These are phyloP conservation scores for Pouteria glomerata DNA, from an alignment of 148 eudicot genomes.

Conservation along the genomic window DNA sequence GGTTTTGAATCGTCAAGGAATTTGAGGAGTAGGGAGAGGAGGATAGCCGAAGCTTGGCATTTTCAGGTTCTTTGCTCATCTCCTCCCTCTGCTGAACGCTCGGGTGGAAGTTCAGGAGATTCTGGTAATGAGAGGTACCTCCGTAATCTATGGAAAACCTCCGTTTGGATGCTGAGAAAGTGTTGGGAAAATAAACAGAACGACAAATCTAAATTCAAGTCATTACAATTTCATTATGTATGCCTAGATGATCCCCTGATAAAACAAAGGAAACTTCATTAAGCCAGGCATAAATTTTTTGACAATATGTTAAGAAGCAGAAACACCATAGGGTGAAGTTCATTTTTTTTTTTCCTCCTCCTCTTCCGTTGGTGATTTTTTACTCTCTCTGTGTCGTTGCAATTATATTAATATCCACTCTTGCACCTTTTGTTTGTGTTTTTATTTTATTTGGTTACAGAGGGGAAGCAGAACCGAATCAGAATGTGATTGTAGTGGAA, in stretches of 20 bases:
- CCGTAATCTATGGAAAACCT: not conserved
- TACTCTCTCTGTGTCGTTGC: not conserved
- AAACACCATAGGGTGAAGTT: too few relatives aligned
- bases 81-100: slow-evolving; percentile 7
- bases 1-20: slow-evolving; percentile 5
- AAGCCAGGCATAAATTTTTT: too few relatives aligned
- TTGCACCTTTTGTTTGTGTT: not conserved
- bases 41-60: not conserved
- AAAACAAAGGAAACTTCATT: not conserved
- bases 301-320: too few relatives aligned
- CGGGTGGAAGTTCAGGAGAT: not conserved
- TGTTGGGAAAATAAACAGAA: not conserved
- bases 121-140: slow-evolving; percentile 13
- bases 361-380: not conserved
- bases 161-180: not conserved
- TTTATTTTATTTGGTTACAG: slow-evolving; percentile 26
- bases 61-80: slow-evolving; percentile 19
- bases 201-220: not conserved
- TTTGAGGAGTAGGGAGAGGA: too few relatives aligned
- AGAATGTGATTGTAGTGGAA: slow-evolving; percentile 55
- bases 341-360: not conserved
- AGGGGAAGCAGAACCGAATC: slow-evolving; percentile 22
- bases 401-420: not conserved
- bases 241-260: not conserved
- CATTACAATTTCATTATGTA: not conserved